Conservation (phyloP, 2,329 filamentous ascomycete species). For the Colletotrichum sp. region DNA sequence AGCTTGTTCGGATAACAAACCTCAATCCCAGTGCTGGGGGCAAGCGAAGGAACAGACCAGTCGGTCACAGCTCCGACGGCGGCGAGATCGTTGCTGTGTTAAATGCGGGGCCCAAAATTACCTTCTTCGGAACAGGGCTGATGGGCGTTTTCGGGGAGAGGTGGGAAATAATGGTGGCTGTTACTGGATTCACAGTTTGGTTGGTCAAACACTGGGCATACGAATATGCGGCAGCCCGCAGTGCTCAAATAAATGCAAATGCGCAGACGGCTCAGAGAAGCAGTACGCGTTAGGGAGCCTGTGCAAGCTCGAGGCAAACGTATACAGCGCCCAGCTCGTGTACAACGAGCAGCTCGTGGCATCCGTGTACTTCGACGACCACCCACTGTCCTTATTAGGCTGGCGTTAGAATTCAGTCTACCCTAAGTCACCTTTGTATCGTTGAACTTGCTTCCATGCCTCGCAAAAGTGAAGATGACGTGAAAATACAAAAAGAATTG, state of each 20-base stretch:
- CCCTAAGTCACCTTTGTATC: background rate
- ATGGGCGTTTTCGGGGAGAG: conserved; percentile 7
- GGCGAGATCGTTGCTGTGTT: conserved; percentile 15
- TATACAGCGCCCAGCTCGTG: no score
- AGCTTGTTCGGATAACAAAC: background rate
- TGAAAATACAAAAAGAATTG: background rate
- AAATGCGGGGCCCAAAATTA: background rate
- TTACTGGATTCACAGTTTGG: background rate
- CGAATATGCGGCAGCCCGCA: no score
- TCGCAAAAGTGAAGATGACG: background rate
- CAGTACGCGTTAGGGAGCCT: no score
- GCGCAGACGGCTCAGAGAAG: no score
- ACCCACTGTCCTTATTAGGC: no score
- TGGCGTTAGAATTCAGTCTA: background rate
- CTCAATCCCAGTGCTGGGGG: background rate
- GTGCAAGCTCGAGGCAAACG: no score
- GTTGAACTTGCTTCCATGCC: background rate
- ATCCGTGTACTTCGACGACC: background rate
- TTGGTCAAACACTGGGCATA: background rate
- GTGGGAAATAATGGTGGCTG: background rate
- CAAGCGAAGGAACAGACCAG: background rate
- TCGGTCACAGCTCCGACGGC: background rate
- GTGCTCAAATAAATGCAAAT: no score
- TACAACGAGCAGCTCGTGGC: no score
- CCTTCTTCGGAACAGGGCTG: conserved; percentile 13